These are phyloP conservation scores for Microascus cirrosus DNA, from an alignment of 2,329 filamentous ascomycete species.

Conservation along the genomic window DNA sequence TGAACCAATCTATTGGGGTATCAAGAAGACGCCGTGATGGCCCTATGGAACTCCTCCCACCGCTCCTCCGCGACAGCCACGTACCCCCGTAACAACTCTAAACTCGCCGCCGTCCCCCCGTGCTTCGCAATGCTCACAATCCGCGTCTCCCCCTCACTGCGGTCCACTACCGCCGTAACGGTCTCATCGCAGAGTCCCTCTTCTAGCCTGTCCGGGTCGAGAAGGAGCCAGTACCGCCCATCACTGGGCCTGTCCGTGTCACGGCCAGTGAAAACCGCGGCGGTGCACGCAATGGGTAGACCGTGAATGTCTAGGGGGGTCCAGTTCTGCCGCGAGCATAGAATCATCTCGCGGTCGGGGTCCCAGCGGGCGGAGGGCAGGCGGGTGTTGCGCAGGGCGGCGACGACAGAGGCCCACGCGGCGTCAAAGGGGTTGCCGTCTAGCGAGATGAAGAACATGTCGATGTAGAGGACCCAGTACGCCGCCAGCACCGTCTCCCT, in stretches of 20 bases:
- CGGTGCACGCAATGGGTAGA: constrained; percentile 66
- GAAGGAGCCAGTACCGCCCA: constrained; percentile 61
- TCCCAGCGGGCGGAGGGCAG: constrained; percentile 79
- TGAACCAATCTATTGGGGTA: constrained; percentile 8
- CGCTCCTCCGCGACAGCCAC: constrained; percentile 8
- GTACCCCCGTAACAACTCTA: constrained; percentile 27
- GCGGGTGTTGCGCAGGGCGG: constrained; percentile 66
- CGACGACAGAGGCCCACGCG: constrained; percentile 74
- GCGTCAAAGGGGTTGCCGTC: constrained; percentile 89
- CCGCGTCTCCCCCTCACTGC: constrained; percentile 35
- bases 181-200: constrained; percentile 73
- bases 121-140: constrained; percentile 71
- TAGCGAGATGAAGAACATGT: constrained; percentile 86
- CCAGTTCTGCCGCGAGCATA: constrained; percentile 57
- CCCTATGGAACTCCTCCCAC: constrained; percentile 15
- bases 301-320: constrained; percentile 48
- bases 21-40: constrained; percentile 14
- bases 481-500: constrained; percentile 51
- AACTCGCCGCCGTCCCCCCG: constrained; percentile 63
- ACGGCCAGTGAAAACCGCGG: constrained; percentile 63
- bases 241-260: constrained; percentile 31
- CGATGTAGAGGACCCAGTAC: constrained; percentile 93
- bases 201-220: constrained; percentile 84
- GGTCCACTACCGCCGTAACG: constrained; percentile 75
- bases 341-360: constrained; percentile 62